phyloP scores from a whole-genome alignment of 139 green algal genomes.

The Volvox reticuliferus region DNA sequence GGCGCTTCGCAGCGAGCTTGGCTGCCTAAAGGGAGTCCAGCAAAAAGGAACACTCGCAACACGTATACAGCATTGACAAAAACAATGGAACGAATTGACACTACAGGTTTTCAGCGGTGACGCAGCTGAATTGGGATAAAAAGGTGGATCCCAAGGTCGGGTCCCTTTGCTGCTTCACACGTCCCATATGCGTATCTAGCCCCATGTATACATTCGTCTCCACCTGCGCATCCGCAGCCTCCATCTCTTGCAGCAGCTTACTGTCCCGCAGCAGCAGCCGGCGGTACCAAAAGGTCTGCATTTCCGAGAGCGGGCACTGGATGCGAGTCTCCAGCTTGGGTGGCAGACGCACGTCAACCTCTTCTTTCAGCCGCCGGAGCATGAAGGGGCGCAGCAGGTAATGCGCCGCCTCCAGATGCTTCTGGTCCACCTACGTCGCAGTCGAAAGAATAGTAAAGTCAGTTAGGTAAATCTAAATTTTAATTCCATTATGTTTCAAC shows the following conservation, averaged over 20 bases:
- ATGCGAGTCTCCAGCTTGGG: conserved; percentile 80
- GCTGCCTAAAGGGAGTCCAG: too few species aligned
- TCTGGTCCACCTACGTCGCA: conserved; percentile 63
- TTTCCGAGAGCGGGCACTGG: conserved; percentile 58
- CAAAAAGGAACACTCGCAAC: too few species aligned
- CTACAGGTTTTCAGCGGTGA: too few species aligned
- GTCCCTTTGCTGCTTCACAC: background rate
- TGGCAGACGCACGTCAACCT: conserved; percentile 69
- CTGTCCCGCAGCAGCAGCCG: conserved; percentile 67
- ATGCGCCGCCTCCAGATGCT: conserved; percentile 69
- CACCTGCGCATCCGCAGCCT: background rate
- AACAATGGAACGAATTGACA: too few species aligned
- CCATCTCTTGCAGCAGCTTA: conserved; percentile 46
- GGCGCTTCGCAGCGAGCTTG: too few species aligned
- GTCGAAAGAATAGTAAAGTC: too few species aligned
- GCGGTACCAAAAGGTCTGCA: conserved; percentile 61
- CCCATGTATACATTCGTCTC: background rate
- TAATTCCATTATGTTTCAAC: too few species aligned
- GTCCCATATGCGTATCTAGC: background rate
- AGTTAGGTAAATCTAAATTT: too few species aligned
- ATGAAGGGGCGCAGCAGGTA: conserved; percentile 84
- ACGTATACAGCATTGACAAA: too few species aligned
- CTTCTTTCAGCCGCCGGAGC: conserved; percentile 84
- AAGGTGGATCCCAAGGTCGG: too few species aligned
- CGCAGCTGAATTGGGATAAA: too few species aligned